Conservation (phyloP, 768 basidiomycete species). For the Grammothele lineata region DNA sequence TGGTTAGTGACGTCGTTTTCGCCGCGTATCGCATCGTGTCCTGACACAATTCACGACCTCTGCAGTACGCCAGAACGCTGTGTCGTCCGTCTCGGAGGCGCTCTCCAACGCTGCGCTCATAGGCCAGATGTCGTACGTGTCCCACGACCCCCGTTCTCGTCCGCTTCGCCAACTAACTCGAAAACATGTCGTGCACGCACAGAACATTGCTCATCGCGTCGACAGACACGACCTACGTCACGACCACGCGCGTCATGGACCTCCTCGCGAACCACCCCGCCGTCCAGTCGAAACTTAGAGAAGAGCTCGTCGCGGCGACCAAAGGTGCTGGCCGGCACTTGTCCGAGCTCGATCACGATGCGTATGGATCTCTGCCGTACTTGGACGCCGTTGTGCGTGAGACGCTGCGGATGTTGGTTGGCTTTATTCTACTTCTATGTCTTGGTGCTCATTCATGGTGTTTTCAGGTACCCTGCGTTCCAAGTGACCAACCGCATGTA, state of each 20-base stretch:
- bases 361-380: conserved; percentile 3
- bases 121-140: conserved; percentile 11
- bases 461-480: conserved; percentile 2
- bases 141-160: too few relatives aligned
- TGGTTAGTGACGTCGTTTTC: neutral
- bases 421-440: neutral
- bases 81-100: neutral
- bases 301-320: neutral
- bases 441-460: too few relatives aligned
- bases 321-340: neutral
- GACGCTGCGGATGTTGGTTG: conserved; percentile 5
- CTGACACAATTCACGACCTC: too few relatives aligned
- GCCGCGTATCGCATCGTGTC: too few relatives aligned
- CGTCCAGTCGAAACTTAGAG: neutral
- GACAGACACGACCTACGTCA: conserved; percentile 5
- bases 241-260: neutral
- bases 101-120: conserved; percentile 5
- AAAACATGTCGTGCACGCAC: neutral
- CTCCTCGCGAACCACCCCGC: conserved; percentile 2
- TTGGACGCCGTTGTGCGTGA: conserved; percentile 9
- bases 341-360: conserved; percentile 4
- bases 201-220: conserved; percentile 5
- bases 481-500: conserved; percentile 2
- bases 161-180: neutral
- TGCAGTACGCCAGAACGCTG: conserved; percentile 3